Percentiles rank a stretch among this genome's conserved stretches.
phyloP scores from a whole-genome alignment of 768 basidiomycete genomes.

The Podaxis mareebaensis region DNA sequence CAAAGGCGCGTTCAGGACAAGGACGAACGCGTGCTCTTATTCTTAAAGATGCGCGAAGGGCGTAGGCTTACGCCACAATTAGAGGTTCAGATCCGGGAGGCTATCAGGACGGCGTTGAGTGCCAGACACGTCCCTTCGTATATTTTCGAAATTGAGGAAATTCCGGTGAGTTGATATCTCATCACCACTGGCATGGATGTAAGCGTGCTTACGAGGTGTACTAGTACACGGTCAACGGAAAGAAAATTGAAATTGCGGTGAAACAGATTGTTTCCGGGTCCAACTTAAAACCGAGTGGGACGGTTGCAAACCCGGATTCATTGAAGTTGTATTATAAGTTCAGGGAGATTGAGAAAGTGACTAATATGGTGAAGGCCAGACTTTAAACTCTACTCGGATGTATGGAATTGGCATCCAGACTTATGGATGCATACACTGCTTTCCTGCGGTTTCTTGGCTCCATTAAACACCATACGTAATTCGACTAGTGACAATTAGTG shows the following conservation, averaged over 20 bases:
- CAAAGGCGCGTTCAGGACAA: constrained; percentile 59
- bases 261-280: constrained; percentile 77
- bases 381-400: constrained; percentile 14
- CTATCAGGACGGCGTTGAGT: constrained; percentile 62
- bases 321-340: constrained; percentile 66
- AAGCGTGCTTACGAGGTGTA: background rate
- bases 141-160: constrained; percentile 63
- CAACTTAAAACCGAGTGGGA: constrained; percentile 66
- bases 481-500: no score
- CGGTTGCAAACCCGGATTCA: constrained; percentile 72
- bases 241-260: constrained; percentile 79
- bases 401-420: background rate
- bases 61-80: constrained; percentile 43
- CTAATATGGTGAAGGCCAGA: constrained; percentile 18
- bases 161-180: constrained; percentile 53
- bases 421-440: no score
- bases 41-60: constrained; percentile 63
- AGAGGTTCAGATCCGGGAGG: constrained; percentile 48
- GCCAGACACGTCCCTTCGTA: constrained; percentile 75
- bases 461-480: no score
- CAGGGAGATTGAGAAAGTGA: constrained; percentile 44
- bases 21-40: constrained; percentile 77
- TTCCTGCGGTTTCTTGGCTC: no score
- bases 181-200: background rate
- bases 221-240: constrained; percentile 75